These are phyloP conservation scores for Candida morakotiae DNA, from an alignment of 805 yeast genomes.

Conservation along the genomic window DNA sequence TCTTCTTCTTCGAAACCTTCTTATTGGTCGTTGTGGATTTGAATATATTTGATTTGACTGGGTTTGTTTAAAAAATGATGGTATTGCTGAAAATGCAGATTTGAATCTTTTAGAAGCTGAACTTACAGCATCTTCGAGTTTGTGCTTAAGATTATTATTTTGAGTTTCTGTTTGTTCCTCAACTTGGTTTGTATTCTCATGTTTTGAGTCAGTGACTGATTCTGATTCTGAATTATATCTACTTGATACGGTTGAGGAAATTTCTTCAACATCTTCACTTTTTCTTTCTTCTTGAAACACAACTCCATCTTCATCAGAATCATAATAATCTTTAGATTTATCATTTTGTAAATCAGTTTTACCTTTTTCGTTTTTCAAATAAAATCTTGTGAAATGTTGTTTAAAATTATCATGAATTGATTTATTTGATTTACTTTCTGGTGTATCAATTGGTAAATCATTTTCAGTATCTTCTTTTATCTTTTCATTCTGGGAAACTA, in stretches of 20 bases:
- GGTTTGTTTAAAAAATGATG: background rate
- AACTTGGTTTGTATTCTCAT: background rate
- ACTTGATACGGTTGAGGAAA: background rate
- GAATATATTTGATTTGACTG: background rate
- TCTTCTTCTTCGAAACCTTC: background rate
- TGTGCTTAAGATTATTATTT: background rate
- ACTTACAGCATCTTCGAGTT: background rate
- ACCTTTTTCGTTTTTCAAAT: too few species aligned
- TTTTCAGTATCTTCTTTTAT: too few species aligned
- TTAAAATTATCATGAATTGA: too few species aligned
- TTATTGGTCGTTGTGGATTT: background rate
- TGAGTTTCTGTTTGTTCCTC: background rate
- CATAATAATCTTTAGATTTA: too few species aligned
- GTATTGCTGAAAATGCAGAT: background rate
- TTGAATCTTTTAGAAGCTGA: slow-evolving; percentile 3
- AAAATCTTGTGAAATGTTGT: too few species aligned
- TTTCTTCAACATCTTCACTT: background rate
- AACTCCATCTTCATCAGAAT: background rate
- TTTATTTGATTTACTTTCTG: too few species aligned
- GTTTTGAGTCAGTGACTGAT: background rate
- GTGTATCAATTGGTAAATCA: too few species aligned
- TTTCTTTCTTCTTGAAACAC: background rate
- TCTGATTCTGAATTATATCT: background rate
- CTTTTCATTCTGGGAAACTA: too few species aligned
- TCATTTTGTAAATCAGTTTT: too few species aligned